Conservation (phyloP, 306 rosid species). For the Parietaria judaica region DNA sequence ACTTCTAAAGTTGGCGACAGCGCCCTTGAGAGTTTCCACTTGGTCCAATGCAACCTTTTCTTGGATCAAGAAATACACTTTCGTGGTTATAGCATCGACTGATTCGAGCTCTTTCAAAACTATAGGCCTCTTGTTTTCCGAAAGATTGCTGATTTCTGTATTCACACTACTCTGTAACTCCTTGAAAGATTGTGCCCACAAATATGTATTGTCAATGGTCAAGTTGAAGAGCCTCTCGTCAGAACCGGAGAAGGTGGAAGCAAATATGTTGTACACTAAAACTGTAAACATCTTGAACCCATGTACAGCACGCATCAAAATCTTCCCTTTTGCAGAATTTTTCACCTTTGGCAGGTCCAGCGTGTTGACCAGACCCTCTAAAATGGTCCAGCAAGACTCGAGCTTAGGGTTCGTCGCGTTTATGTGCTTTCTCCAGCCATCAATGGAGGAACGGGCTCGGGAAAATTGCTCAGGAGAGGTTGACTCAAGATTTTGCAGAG, state of each 20-base stretch:
- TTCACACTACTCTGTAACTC: constrained; percentile 51
- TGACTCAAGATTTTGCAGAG: constrained; percentile 48
- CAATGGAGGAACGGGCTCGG: constrained; percentile 48
- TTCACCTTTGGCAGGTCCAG: constrained; percentile 76
- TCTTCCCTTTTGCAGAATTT: constrained; percentile 73
- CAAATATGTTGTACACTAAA: constrained; percentile 57
- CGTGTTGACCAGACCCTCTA: constrained; percentile 48
- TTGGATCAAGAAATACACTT: constrained; percentile 46
- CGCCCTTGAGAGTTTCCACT: constrained; percentile 22
- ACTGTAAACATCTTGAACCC: constrained; percentile 70
- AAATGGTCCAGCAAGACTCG: constrained; percentile 39
- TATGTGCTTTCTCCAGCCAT: constrained; percentile 56
- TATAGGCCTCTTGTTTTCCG: constrained; percentile 34
- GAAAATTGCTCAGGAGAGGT: constrained; percentile 38
- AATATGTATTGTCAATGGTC: constrained; percentile 33
- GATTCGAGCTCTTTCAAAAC: constrained; percentile 54
- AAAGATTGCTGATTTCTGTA: constrained; percentile 42
- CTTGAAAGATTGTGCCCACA: constrained; percentile 63
- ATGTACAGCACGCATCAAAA: constrained; percentile 73
- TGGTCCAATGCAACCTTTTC: constrained; percentile 26
- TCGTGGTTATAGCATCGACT: constrained; percentile 43
- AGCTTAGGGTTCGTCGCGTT: constrained; percentile 43
- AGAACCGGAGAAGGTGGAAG: constrained; percentile 56
- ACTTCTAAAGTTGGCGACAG: constrained; percentile 32
- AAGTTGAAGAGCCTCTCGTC: constrained; percentile 36